Conservation (phyloP, 768 basidiomycete species). For the Bullera alba region DNA sequence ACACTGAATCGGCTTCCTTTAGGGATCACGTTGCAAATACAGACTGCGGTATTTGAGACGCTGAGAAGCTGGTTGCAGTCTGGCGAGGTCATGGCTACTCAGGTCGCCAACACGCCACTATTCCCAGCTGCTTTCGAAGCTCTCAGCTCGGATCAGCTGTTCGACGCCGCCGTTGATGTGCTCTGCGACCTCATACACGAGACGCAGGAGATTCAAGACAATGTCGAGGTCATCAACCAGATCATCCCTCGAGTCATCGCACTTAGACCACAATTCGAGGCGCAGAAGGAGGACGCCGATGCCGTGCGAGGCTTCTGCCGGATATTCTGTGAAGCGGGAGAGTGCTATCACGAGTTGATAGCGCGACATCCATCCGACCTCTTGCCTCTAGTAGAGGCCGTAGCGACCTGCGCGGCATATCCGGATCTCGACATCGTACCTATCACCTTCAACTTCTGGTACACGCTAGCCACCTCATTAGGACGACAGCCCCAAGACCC, state of each 20-base stretch:
- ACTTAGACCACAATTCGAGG: constrained; percentile 58
- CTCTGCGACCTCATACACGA: constrained; percentile 95
- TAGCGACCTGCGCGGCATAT: constrained; percentile 86
- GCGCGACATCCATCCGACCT: constrained; percentile 85
- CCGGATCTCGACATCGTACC: constrained; percentile 90
- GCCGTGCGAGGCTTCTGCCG: constrained; percentile 81
- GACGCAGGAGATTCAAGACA: constrained; percentile 93
- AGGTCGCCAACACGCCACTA: constrained; percentile 68
- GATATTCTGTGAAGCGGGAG: constrained; percentile 94
- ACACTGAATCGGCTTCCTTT: constrained; percentile 2
- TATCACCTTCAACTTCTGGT: constrained; percentile 98
- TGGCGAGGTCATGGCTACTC: constrained; percentile 65
- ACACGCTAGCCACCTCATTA: constrained; percentile 83
- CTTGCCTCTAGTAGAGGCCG: constrained; percentile 90
- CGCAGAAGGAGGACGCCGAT: constrained; percentile 63
- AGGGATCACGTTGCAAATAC: constrained; percentile 78
- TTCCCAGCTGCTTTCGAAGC: constrained; percentile 79
- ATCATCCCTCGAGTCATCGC: constrained; percentile 81
- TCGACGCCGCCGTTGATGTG: constrained; percentile 84
- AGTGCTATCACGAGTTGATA: constrained; percentile 83
- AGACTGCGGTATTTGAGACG: constrained; percentile 73
- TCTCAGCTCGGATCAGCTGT: constrained; percentile 73
- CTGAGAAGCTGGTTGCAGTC: constrained; percentile 80
- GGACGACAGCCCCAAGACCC: constrained; percentile 57
- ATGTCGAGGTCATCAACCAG: constrained; percentile 76